Percentiles rank a stretch among this genome's conserved stretches.
Conservation (phyloP, 208 protist species). For the Trypanosoma boissoni region DNA sequence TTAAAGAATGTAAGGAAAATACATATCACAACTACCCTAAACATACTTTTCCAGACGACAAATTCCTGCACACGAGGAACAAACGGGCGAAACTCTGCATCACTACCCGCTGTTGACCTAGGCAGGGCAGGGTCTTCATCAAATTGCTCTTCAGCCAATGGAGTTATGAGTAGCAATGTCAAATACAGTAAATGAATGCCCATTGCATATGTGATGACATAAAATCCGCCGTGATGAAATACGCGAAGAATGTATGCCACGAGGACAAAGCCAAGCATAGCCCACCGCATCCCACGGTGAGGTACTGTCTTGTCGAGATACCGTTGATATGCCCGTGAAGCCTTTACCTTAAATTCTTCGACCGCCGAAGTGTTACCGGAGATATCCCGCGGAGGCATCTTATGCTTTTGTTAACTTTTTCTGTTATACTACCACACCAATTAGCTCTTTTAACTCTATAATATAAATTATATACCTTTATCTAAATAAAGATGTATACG, state of each 20-base stretch:
- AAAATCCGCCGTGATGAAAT: constrained; percentile 82
- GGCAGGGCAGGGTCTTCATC: constrained; percentile 50
- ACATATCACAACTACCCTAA: constrained; percentile 79
- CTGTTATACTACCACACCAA: background rate
- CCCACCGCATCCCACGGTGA: constrained; percentile 67
- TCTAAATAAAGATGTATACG: background rate
- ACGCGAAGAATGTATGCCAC: constrained; percentile 80
- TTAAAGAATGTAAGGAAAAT: constrained; percentile 91
- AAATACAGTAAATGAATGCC: constrained; percentile 97
- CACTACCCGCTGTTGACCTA: constrained; percentile 33
- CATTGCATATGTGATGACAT: constrained; percentile 96
- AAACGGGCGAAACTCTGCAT: constrained; percentile 94
- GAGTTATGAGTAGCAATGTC: constrained; percentile 95
- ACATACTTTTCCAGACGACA: constrained; percentile 94
- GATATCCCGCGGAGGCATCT: constrained; percentile 31
- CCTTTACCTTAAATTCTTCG: constrained; percentile 18
- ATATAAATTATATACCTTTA: background rate
- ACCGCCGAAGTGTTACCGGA: constrained; percentile 15
- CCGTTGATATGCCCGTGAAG: constrained; percentile 34
- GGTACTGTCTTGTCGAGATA: constrained; percentile 75
- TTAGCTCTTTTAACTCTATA: constrained; percentile 3
- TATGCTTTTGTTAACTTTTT: constrained; percentile 1
- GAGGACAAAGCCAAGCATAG: constrained; percentile 57
- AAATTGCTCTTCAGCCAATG: constrained; percentile 81
- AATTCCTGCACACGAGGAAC: constrained; percentile 96